Evolutionary conservation across 495 filamentous ascomycete genomes (phyloP), one percentile per base, ranked within the genome.

Genomic region (Cudoniella acicularis): DNA sequence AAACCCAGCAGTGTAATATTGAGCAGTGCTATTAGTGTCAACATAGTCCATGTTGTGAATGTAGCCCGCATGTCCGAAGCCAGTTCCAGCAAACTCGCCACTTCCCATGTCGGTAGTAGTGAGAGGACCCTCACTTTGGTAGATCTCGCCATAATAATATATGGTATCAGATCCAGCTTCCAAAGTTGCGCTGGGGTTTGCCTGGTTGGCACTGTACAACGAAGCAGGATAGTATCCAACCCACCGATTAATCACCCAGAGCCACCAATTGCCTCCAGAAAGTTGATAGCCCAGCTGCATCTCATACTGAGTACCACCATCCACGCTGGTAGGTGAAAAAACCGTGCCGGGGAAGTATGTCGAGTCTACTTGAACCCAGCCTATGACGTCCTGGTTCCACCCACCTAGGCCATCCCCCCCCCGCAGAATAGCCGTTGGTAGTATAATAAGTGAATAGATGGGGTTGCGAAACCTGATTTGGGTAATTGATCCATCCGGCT

Each of bases 91-190:
- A 43, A 62, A 69, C 48, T 64, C 43, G 13, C 66, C 68, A 54
- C 68, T 70, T 41, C 68, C 68, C 66, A 70, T 70, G 41, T 69
- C 68, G 30, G 66, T 69, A 8, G 61, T 69, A 22, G 68, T 67
- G 30, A 67, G 10, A 1, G 53, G 21, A 0, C 26, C 50, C 48
- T 68, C 61, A 51, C 52, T 65, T 40, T 66, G 57, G 50, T 54
- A 62, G 61, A 70, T 55, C 66, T 70, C 68, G 22, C 68, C 68
- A 49, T 68, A 70, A 52, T 56, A 70, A 23, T 61, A 46, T 25
- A 70, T 65, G 9, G 17, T 10, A 42, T 70, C 61, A 0, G 65
- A 58, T 27, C 56, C 43, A 40, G 41, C 56, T 0, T 63, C 63
- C 21, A 70, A 56, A 1, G 66, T 67, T 11, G 27, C 43, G 3